Conservation (phyloP, 805 yeast genomes). For the Jamesozyma spencerorum region DNA sequence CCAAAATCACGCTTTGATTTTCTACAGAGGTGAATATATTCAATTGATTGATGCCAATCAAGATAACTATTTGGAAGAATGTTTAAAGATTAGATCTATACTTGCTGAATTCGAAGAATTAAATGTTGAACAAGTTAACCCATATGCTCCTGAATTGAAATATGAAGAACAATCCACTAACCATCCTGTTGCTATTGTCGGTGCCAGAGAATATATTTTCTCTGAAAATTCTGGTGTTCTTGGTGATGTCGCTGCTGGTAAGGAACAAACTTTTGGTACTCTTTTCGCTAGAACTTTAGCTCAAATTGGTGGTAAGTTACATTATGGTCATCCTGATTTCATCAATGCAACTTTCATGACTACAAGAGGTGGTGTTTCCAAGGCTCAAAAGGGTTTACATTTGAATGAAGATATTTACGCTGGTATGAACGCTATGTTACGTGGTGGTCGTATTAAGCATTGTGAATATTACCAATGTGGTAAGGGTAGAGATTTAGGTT, state of each 20-base stretch:
- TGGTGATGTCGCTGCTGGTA: slow-evolving; percentile 88
- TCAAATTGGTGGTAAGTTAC: slow-evolving; percentile 77
- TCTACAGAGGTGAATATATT: slow-evolving; percentile 77
- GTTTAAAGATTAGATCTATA: slow-evolving; percentile 72
- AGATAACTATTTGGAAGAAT: slow-evolving; percentile 78
- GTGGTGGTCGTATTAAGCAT: slow-evolving; percentile 85
- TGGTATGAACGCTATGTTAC: slow-evolving; percentile 72
- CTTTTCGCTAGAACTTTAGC: slow-evolving; percentile 75
- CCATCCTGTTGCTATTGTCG: slow-evolving; percentile 75
- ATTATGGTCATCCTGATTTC: slow-evolving; percentile 86
- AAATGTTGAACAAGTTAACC: slow-evolving; percentile 67
- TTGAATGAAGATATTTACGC: slow-evolving; percentile 84
- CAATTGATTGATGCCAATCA: slow-evolving; percentile 83
- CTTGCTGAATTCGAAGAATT: slow-evolving; percentile 77
- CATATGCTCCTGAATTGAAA: slow-evolving; percentile 67
- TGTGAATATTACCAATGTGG: slow-evolving; percentile 87
- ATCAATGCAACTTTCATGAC: slow-evolving; percentile 67
- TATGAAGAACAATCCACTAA: slow-evolving; percentile 41
- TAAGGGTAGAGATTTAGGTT: slow-evolving; percentile 83
- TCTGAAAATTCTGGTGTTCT: slow-evolving; percentile 78
- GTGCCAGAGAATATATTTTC: slow-evolving; percentile 81
- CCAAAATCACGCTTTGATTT: slow-evolving; percentile 72
- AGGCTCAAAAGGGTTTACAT: slow-evolving; percentile 79
- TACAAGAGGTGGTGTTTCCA: slow-evolving; percentile 82
- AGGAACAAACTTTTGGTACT: slow-evolving; percentile 84